These are phyloP conservation scores for Nakazawaea populi DNA, from an alignment of 805 yeast genomes.

Conservation along the genomic window DNA sequence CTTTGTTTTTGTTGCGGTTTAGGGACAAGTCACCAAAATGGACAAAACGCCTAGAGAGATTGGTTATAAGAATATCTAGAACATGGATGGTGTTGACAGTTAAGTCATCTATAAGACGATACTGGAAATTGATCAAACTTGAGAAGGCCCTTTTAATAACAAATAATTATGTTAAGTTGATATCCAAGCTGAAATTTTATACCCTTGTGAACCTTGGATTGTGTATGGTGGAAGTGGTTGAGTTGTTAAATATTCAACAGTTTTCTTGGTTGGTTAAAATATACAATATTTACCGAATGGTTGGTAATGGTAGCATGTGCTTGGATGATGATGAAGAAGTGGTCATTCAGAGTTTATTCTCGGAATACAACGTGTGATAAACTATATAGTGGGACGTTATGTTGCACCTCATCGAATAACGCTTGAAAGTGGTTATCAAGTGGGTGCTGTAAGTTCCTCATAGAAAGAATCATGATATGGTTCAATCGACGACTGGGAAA, in stretches of 20 bases:
- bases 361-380: neutral
- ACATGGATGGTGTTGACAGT: conserved; percentile 9
- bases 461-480: no score
- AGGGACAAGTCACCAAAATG: neutral
- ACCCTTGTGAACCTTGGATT: conserved; percentile 7
- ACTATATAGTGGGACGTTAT: no score
- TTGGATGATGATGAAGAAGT: conserved; percentile 7
- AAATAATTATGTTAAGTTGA: neutral
- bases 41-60: neutral
- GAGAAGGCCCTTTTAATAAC: neutral
- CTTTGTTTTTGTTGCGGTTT: conserved; percentile 1
- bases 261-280: conserved; percentile 6
- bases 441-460: no score
- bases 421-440: no score
- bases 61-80: conserved; percentile 4
- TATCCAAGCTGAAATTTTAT: conserved; percentile 5
- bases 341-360: neutral
- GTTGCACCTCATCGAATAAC: no score
- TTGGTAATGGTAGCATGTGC: conserved; percentile 7
- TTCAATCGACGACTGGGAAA: no score
- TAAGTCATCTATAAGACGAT: conserved; percentile 6
- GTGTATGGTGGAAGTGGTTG: conserved; percentile 8
- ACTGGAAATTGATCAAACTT: conserved; percentile 8
- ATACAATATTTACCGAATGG: conserved; percentile 9
- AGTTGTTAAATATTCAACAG: conserved; percentile 2